phyloP scores from a whole-genome alignment of 345 rosid genomes.

The Euphorbia lathyris region DNA sequence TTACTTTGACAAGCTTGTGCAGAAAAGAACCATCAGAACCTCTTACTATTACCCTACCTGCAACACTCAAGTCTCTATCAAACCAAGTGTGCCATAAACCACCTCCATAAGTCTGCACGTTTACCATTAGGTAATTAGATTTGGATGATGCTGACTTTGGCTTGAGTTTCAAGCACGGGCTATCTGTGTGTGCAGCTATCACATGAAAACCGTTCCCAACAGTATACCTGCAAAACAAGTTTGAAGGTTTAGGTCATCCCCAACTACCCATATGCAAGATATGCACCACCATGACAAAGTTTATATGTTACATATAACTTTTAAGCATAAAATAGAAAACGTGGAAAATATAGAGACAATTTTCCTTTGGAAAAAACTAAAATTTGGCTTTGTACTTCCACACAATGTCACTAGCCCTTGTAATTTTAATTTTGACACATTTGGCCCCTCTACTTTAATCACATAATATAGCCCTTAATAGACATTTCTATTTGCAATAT shows the following conservation, averaged over 20 bases:
- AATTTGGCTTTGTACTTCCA: not conserved
- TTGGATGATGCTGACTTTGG: slow-evolving; percentile 87
- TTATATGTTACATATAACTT: not conserved
- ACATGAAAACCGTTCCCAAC: slow-evolving; percentile 81
- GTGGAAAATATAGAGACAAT: not conserved
- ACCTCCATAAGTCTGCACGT: slow-evolving; percentile 93
- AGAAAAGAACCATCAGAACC: slow-evolving; percentile 59
- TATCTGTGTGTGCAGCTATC: slow-evolving; percentile 93
- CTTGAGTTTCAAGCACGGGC: slow-evolving; percentile 91
- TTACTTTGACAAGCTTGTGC: slow-evolving; percentile 81
- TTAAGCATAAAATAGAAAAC: not conserved
- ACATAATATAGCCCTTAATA: not conserved
- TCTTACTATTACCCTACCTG: slow-evolving; percentile 82
- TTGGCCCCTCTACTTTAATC: not conserved
- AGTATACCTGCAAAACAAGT: slow-evolving; percentile 55
- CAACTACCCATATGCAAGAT: not conserved
- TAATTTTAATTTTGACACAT: not conserved
- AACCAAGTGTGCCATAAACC: slow-evolving; percentile 99
- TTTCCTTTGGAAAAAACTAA: not conserved
- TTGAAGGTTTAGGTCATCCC: not conserved
- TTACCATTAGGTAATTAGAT: slow-evolving; percentile 82
- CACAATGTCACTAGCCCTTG: not conserved
- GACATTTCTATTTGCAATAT: not conserved
- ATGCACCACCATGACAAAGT: not conserved
- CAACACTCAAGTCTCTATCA: slow-evolving; percentile 93